Base-by-base conservation (phyloP, 768 basidiomycete species). In the Leccinum disarticulatum region DNA sequence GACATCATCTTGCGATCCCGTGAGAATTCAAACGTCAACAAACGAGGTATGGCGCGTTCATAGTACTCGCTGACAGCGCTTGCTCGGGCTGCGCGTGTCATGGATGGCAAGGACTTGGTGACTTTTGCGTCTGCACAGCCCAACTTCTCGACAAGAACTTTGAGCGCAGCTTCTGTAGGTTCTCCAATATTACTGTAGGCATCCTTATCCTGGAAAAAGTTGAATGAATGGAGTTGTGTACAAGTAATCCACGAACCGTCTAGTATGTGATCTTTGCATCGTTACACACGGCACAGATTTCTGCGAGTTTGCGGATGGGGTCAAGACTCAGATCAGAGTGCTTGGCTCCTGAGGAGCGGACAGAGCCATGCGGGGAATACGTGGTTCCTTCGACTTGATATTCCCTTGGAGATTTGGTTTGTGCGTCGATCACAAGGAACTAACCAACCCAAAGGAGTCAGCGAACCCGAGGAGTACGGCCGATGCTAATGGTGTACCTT, bases 1-100 rank as follows among this genome's bases (percentile, higher is more conserved):
- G 96, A 97, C 96, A 98, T 98, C 87, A 95, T 96, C 78, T 98
- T 99, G 70, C 96, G 90, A 75, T 98, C 96, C 19, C 96, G 87
- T 22, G 95, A 93, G 76, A 99, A 98, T 74, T 99, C 96, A 74
- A 99, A 96, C 8, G 95, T 99, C 66, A 97, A 78, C 14, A 97
- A 82, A 59, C 95, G 87, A 17, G 86, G 80, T 69, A 93, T 88
- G 15, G 77, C 79, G 55, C 79, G 77, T 64, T 94, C 93, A 73
- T 93, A 88, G 74, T 86, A 81, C 36, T 91, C 88, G 79, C 90
- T 95, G 77, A 98, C 81, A 36, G 89, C 93, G 64, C 84, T 91
- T 54, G 90, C 88, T 56, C 95, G 90, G 38, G 75, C 77, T 17
- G 79, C 73, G 41, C 82, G 82, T 3, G 83, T 71, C 25, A 95